These are phyloP conservation scores for Tolypocladium ophioglossoides DNA, from an alignment of 2,329 filamentous ascomycete species.

Conservation along the genomic window DNA sequence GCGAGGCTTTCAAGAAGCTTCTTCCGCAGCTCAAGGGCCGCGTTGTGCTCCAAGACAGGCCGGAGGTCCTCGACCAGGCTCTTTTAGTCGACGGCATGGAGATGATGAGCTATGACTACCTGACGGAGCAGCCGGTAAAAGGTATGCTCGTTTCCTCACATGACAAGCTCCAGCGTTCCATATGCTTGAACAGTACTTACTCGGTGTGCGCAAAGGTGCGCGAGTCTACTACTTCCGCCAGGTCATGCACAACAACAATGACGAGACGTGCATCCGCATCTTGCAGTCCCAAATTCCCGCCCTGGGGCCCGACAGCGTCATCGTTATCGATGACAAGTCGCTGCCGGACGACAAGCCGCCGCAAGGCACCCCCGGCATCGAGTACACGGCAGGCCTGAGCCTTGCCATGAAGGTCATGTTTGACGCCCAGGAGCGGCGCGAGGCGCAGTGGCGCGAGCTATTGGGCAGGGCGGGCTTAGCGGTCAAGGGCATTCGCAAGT, in stretches of 20 bases:
- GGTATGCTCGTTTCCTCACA: no score
- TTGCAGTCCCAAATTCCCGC: slow-evolving; percentile 8
- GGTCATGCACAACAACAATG: slow-evolving; percentile 16
- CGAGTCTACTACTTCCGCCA: slow-evolving; percentile 16
- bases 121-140: slow-evolving; percentile 13
- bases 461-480: slow-evolving; percentile 9
- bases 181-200: background rate
- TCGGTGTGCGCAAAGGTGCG: slow-evolving; percentile 5
- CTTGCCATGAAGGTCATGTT: slow-evolving; percentile 15
- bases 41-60: slow-evolving; percentile 12
- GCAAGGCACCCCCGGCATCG: slow-evolving; percentile 6
- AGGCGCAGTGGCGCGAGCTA: slow-evolving; percentile 12
- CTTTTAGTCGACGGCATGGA: slow-evolving; percentile 9
- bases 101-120: slow-evolving; percentile 12
- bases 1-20: slow-evolving; percentile 4
- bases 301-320: slow-evolving; percentile 9
- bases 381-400: slow-evolving; percentile 11
- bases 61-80: slow-evolving; percentile 10
- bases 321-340: slow-evolving; percentile 14
- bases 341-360: slow-evolving; percentile 9
- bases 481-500: slow-evolving; percentile 11
- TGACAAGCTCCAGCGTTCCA: no score
- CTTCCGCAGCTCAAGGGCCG: slow-evolving; percentile 4
- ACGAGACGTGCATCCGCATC: slow-evolving; percentile 12
- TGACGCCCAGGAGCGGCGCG: slow-evolving; percentile 12